Evolutionary conservation across 2,329 filamentous ascomycete species (phyloP).

Genomic region (Arthrinium phaeospermum): DNA sequence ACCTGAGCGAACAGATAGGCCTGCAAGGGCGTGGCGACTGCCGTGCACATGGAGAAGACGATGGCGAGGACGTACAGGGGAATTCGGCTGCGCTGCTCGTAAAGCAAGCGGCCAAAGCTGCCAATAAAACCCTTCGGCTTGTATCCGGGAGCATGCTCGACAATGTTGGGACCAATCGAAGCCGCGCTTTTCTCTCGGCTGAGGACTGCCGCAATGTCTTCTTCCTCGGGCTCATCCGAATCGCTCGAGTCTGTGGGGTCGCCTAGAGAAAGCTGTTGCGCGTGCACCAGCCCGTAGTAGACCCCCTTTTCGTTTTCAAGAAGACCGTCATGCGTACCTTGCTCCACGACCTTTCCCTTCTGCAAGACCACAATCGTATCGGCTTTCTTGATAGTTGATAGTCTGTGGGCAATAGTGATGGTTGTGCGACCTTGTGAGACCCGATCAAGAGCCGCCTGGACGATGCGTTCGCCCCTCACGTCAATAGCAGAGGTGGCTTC

Average conservation of each 20-base stretch:
- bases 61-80: conserved; percentile 56
- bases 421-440: conserved; percentile 70
- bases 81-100: conserved; percentile 60
- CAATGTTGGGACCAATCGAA: conserved; percentile 37
- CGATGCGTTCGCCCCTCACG: conserved; percentile 60
- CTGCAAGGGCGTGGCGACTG: conserved; percentile 54
- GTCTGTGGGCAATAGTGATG: conserved; percentile 75
- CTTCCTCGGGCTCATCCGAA: conserved; percentile 42
- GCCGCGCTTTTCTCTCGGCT: conserved; percentile 53
- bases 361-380: conserved; percentile 80
- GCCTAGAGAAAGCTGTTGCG: conserved; percentile 64
- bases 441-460: conserved; percentile 68
- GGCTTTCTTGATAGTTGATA: conserved; percentile 78
- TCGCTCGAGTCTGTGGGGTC: conserved; percentile 47
- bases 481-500: conserved; percentile 75
- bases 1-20: conserved; percentile 62
- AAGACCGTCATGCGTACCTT: conserved; percentile 77
- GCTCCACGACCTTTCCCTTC: conserved; percentile 72
- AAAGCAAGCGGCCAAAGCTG: conserved; percentile 62
- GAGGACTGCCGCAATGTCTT: conserved; percentile 47
- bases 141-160: conserved; percentile 36
- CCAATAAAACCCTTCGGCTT: conserved; percentile 49
- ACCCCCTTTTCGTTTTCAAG: conserved; percentile 64
- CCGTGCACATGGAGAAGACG: conserved; percentile 50
- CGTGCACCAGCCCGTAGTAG: conserved; percentile 71